Evolutionary conservation across 1,139 yeast species (phyloP), one percentile per base, ranked within the genome.

Genomic region (Candida sanyaensis): DNA sequence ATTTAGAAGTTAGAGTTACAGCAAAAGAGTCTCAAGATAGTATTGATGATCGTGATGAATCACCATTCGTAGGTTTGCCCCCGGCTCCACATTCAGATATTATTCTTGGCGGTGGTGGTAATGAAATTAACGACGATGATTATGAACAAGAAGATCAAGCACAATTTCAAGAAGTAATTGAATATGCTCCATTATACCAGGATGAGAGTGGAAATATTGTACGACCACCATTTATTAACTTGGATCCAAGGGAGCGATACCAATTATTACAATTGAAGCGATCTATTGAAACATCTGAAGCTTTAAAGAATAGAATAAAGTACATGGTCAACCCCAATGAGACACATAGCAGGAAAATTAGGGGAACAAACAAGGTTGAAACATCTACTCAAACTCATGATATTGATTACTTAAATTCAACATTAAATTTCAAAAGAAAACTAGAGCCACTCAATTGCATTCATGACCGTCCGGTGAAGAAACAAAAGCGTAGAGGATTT

Each of bases 211-310:
- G 79, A 2, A 68, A 72, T 48, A 56, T 72, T 43, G 74, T 69
- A 2, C 62, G 80, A 44, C 80, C 80, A 0, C 78, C 80, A n/a
- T 72, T 74, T 53, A 73, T 75, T 33, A 73, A 72, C 45, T 63
- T 75, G 43, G 78, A 74, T 47, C 80, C 80, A 0, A 55, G 69
- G 32, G 80, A 75, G 54, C 62, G 80, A 39, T 72, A 75, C 52
- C 75, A 73, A 13, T 60, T 75, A 43, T 57, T 75, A 38, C 77
- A 72, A 52, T 57, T 75, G 46, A 75, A 75, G 48, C 63, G 64
- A 49, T 64, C 77, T 1, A 57, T 73, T 6, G 74, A 74, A 50
- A 66, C 71, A 1, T 64, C 76, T 0, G 69, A 69, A 41, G 60
- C 65, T 2, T 55, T 73, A 32, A 69, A 69, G 48, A 53, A 61